Base-by-base conservation (phyloP, 352 stramenopile species). In the Elongisporangium prolatum region DNA sequence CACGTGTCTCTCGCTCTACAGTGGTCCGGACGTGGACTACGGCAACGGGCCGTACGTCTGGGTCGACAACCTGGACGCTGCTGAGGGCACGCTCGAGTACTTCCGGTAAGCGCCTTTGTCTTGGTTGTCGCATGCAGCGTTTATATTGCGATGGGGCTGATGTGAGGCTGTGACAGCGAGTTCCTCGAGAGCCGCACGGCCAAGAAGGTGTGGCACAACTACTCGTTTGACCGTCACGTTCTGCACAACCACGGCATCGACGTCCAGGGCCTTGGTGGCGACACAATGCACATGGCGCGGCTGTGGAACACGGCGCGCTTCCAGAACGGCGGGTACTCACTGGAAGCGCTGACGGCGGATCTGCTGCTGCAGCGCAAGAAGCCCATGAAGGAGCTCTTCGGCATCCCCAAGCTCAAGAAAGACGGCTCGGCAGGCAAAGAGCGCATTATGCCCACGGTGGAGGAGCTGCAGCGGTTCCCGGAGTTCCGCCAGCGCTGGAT, bases 251-350 rank as follows among this genome's bases (percentile, higher is more conserved):
- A 98, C 59, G 93, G 84, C 17, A 98, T 99, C 65, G 69, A 98
- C 62, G 84, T 94, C 11, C 71, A 86, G 17, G 90, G 90, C 0
- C 93, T 99, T 48, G 92, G 81, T 21, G 97, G 96, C 38, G 98
- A 99, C 71, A 99, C 98, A 4, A 99, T 99, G 96, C 98, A 99
- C 84, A 99, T 99, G 98, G 97, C 97, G 48, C 80, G 97, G 25
- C 75, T 94, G 2, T 94, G 84, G 84, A 92, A 92, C 67, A 94
- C 84, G 21, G 81, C 82, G 22, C 74, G 84, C 21, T 92, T 92
- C 56, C 79, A 90, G 64, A 72, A 88, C 50, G 80, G 77, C 22
- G 95, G 96, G 7, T 99, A 99, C 69, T 98, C 89, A 50, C 75
- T 99, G 13, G 97, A 99, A 61, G 87, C 89, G 17, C 71, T 99